Evolutionary conservation across 371 early-diverging fungal genomes (phyloP).

Genomic region (Mucor piriformis): DNA sequence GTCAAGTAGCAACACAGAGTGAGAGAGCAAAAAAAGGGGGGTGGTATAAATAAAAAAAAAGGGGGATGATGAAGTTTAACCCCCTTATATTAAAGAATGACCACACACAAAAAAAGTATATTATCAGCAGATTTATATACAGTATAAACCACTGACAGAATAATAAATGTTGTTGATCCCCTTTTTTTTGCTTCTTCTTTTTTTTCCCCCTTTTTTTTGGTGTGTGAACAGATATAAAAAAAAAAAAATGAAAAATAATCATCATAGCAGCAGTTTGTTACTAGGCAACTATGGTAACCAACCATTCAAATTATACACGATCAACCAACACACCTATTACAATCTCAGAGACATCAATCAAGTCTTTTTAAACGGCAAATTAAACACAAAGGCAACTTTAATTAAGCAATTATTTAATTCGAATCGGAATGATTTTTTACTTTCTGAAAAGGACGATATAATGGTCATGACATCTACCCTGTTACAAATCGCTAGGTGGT

Average conservation of each 20-base stretch:
- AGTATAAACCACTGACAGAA: background rate
- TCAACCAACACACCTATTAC: conserved; percentile 14
- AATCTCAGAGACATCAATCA: conserved; percentile 28
- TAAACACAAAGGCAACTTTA: conserved; percentile 7
- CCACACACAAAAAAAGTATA: background rate
- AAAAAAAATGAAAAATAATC: background rate
- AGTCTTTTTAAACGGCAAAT: conserved; percentile 10
- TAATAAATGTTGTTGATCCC: conserved; percentile 6
- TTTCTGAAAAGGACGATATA: conserved; percentile 7
- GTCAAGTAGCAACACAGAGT: background rate
- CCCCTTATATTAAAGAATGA: conserved; percentile 23
- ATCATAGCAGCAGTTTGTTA: background rate
- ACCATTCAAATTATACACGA: conserved; percentile 20
- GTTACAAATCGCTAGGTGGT: conserved; percentile 30
- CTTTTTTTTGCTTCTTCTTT: conserved; percentile 12
- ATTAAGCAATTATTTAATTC: conserved; percentile 12
- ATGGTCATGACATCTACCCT: conserved; percentile 23
- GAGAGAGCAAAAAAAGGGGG: conserved; percentile 6
- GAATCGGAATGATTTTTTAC: conserved; percentile 21
- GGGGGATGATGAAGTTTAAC: conserved; percentile 2
- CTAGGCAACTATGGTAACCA: background rate
- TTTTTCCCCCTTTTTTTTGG: conserved; percentile 7
- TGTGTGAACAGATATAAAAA: too few relatives aligned
- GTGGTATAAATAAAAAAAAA: conserved; percentile 1
- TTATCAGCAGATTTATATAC: background rate